Evolutionary conservation across 73 alveolate genomes (phyloP).

Genomic region (Paramecium sexaurelia): DNA sequence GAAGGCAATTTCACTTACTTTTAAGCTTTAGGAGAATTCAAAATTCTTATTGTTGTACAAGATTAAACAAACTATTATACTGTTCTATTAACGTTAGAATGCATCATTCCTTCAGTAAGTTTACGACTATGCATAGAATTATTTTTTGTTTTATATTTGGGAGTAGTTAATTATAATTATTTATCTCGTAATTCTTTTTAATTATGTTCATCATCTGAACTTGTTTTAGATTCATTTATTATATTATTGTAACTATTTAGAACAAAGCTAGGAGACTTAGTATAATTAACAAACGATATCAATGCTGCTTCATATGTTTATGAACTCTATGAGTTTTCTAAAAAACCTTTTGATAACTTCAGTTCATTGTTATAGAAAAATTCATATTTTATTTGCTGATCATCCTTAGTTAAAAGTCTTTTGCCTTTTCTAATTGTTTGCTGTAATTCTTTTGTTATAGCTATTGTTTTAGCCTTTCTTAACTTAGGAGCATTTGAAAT

Average conservation of each 20-base stretch:
- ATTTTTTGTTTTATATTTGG: neutral
- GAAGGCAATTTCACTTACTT: neutral
- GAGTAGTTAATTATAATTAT: neutral
- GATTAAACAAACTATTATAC: neutral
- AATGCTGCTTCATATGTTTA: neutral
- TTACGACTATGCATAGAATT: conserved; percentile 16
- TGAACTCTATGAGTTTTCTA: neutral
- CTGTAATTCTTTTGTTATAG: neutral
- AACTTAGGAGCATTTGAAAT: neutral
- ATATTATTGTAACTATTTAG: neutral
- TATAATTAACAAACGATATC: neutral
- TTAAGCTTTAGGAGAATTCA: neutral
- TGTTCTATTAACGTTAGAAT: neutral
- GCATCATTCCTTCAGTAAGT: conserved; percentile 41
- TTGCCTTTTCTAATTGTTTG: neutral
- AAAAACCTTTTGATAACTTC: conserved; percentile 3
- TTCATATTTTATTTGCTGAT: neutral
- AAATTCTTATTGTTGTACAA: neutral
- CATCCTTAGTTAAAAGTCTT: neutral
- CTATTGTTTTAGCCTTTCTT: neutral
- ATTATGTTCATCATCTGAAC: neutral
- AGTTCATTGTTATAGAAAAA: conserved; percentile 21
- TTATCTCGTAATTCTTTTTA: neutral
- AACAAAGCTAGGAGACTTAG: neutral
- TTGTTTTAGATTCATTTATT: neutral